Conservation (phyloP, 192 early-diverging fungal genomes). For the Allomyces javanicus region DNA sequence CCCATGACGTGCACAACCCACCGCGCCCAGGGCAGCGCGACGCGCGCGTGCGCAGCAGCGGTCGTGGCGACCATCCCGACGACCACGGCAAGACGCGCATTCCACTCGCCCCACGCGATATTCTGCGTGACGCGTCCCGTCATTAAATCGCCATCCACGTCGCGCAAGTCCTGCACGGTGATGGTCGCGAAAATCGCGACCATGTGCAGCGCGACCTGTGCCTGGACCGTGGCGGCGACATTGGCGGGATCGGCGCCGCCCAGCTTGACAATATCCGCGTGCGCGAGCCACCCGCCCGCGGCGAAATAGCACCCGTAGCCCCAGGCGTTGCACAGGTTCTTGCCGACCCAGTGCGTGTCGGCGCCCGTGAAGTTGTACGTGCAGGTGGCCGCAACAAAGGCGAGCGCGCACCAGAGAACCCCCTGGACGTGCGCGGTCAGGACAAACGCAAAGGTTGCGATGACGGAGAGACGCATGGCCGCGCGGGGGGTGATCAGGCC, state of each 20-base stretch:
- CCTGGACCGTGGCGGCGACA: background rate
- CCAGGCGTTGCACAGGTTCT: background rate
- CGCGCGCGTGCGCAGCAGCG: background rate
- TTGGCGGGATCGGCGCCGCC: background rate
- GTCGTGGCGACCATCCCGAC: background rate
- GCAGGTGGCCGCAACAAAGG: background rate
- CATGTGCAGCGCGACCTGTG: background rate
- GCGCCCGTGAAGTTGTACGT: background rate
- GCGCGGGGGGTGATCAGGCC: background rate
- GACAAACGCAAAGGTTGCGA: background rate
- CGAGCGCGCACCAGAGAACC: background rate
- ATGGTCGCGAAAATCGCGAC: background rate
- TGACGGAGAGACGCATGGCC: background rate
- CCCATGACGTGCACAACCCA: background rate
- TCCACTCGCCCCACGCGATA: background rate
- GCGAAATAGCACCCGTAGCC: background rate
- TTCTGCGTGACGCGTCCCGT: background rate
- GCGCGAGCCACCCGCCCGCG: background rate
- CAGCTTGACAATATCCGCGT: background rate
- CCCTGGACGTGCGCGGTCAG: background rate
- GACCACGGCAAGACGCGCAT: background rate
- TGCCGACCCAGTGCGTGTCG: background rate
- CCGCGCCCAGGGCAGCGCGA: background rate
- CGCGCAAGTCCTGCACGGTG: background rate
- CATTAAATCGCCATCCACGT: background rate